These are phyloP conservation scores for Trichomonascaceae sp. DNA, from an alignment of 1,139 yeast species.

Conservation along the genomic window DNA sequence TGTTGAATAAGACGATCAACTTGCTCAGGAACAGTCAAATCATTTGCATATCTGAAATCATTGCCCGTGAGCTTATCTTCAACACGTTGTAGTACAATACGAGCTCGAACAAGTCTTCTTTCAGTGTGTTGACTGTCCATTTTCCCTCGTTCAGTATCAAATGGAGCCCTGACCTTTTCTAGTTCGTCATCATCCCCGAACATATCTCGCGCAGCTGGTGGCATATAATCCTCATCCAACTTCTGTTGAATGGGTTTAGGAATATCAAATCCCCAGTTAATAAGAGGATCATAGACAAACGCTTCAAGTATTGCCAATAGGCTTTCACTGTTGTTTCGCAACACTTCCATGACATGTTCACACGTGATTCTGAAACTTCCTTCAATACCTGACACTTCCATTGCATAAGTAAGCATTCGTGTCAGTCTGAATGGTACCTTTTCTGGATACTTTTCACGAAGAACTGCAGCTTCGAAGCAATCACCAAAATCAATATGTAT, in stretches of 20 bases:
- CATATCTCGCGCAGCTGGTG: conserved; percentile 1
- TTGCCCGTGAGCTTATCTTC: conserved; percentile 91
- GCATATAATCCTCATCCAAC: conserved; percentile 1
- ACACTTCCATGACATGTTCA: conserved; percentile 93
- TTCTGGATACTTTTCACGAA: conserved; percentile 95
- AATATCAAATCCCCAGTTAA: conserved; percentile 97
- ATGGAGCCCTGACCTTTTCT: conserved; percentile 58
- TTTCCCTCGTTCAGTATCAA: conserved; percentile 65
- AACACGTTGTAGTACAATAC: conserved; percentile 80
- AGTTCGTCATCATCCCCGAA: conserved; percentile 1
- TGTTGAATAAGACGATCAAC: conserved; percentile 92
- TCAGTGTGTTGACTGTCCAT: conserved; percentile 77
- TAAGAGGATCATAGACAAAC: conserved; percentile 96
- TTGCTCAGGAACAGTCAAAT: conserved; percentile 78
- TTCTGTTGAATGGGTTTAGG: conserved; percentile 56
- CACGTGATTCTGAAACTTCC: conserved; percentile 96
- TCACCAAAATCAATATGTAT: conserved; percentile 98
- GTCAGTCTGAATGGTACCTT: conserved; percentile 97
- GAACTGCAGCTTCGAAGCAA: conserved; percentile 96
- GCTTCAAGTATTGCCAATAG: conserved; percentile 98
- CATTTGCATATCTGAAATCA: conserved; percentile 69
- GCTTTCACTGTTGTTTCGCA: conserved; percentile 90
- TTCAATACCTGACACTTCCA: conserved; percentile 98
- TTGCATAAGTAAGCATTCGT: conserved; percentile 94
- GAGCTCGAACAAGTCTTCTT: conserved; percentile 84